Evolutionary conservation across 192 early-diverging fungal genomes (phyloP), one percentile per base, ranked within the genome.

Genomic region (Cladochytrium replicatum): DNA sequence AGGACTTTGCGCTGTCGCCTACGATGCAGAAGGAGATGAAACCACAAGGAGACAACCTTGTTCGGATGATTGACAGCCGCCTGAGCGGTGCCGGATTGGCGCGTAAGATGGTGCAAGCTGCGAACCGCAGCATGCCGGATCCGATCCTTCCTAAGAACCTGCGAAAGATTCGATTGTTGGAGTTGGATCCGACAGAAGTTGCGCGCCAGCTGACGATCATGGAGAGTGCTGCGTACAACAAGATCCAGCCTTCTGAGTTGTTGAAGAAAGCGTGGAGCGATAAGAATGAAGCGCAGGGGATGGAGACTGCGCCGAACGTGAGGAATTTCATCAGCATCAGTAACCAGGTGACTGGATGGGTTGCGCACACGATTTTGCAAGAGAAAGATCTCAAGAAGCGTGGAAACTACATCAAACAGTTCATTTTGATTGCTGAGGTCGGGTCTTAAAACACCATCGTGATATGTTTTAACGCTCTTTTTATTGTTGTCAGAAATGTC

Each of bases 171-270:
- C 75, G 68, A 44, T 71, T 97, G 31, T 47, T 87, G 62, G 89
- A 91, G 52, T 59, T 91, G 40, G 84, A 89, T 58, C 80, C 89
- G 3, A 61, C 82, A 40, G 89, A 91, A 58, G 60, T 91, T 41
- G 87, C 85, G 3, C 81, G 89, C 19, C 89, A 91, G 61, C 69
- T 91, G 48, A 91, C 89, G 2, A 77, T 91, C 51, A 77, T 87
- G 61, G 88, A 89, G 46, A 79, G 74, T 7, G 79, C 73, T 15
- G 57, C 84, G 22, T 91, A 83, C 54, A 82, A 73, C 61, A 71
- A 75, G 43, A 87, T 91, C 48, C 75, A 77, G 26, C 83, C 87
- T 5, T 72, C 83, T 15, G 89, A 91, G 63, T 87, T 83, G 51
- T 52, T 91, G 30, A 78, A 87, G 47, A 84, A 90, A 41, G 87